Evolutionary conservation across 2,329 filamentous ascomycete species (phyloP), one percentile per base, ranked within the genome.

Genomic region (Alternaria metachromatica): DNA sequence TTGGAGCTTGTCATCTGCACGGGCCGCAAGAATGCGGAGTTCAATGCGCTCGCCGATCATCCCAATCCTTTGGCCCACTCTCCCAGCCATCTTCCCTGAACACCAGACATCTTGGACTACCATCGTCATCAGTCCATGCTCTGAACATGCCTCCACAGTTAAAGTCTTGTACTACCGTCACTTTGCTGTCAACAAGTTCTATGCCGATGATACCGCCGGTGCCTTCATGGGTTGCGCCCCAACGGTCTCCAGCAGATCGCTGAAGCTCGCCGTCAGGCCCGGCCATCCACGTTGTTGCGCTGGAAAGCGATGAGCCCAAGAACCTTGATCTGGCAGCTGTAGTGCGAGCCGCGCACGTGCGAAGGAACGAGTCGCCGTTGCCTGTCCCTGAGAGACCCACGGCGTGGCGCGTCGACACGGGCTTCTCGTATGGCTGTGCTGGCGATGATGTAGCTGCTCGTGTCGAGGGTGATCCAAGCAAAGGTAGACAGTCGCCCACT

Each of bases 131-230:
- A 20, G 92, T 82, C 86, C 91, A 95, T 0, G 92, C 93, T 20
- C 93, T 86, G 75, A 94, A 96, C 92, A 97, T 94, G 0, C 94
- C 94, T 5, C 90, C 91, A 71, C 92, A 96, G 76, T 97, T 97
- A 77, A 90, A 94, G 71, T 94, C 92, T 77, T 89, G 91, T 15
- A 94, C 81, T 6, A 96, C 84, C 55, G 86, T 83, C 0, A 83
- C 81, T n/a, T 81, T 72, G 11, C 85, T 81, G 2, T 87, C 79
- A 0, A 83, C 83, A 21, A 87, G 78, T 73, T 94, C 91, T 49
- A 94, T 91, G 0, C 92, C 94, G 71, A 97, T 96, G 53, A 97
- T 91, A 0, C 94, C 94, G 1, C 93, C 94, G 74, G 92, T 87
- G 0, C 94, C 94, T 76, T 97, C 93, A 3, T 92, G 91, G 0